Conservation (phyloP, 2,329 filamentous ascomycete genomes). For the Hysterium pulicare region DNA sequence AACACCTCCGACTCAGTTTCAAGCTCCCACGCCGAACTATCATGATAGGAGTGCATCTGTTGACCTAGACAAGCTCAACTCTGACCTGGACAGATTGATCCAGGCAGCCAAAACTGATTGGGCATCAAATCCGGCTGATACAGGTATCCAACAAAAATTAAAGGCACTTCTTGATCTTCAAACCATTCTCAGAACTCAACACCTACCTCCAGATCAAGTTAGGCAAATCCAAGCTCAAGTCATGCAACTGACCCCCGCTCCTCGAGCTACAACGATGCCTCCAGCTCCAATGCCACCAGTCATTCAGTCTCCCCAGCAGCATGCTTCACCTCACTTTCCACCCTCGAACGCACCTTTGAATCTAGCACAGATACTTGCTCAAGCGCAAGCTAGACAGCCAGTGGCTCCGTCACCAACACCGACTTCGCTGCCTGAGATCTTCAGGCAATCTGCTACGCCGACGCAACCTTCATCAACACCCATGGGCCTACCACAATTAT, state of each 20-base stretch:
- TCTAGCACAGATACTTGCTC: conserved; percentile 30
- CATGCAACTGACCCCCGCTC: conserved; percentile 63
- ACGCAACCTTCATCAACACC: conserved; percentile 1
- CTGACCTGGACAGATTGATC: conserved; percentile 79
- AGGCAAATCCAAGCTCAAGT: conserved; percentile 83
- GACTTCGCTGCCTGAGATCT: conserved; percentile 2
- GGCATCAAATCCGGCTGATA: conserved; percentile 71
- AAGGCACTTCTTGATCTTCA: conserved; percentile 85
- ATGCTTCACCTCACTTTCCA: conserved; percentile 16
- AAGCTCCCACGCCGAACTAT: conserved; percentile 28
- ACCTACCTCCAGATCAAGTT: conserved; percentile 76
- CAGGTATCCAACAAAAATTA: conserved; percentile 71
- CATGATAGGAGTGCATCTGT: conserved; percentile 25
- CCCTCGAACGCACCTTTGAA: conserved; percentile 19
- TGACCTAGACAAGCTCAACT: conserved; percentile 64
- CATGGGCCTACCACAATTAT: neutral
- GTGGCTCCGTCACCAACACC: conserved; percentile 12
- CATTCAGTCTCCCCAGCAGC: conserved; percentile 24
- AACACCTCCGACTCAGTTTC: conserved; percentile 26
- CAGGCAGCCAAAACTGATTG: conserved; percentile 68
- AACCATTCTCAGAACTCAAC: conserved; percentile 71
- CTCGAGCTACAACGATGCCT: conserved; percentile 30
- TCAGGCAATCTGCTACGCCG: conserved; percentile 5
- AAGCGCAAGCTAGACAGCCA: conserved; percentile 26
- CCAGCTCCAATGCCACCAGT: conserved; percentile 33